Percentiles rank a stretch among this genome's conserved stretches.
phyloP scores from a whole-genome alignment of 306 rosid species.

The Prunus dulcis region DNA sequence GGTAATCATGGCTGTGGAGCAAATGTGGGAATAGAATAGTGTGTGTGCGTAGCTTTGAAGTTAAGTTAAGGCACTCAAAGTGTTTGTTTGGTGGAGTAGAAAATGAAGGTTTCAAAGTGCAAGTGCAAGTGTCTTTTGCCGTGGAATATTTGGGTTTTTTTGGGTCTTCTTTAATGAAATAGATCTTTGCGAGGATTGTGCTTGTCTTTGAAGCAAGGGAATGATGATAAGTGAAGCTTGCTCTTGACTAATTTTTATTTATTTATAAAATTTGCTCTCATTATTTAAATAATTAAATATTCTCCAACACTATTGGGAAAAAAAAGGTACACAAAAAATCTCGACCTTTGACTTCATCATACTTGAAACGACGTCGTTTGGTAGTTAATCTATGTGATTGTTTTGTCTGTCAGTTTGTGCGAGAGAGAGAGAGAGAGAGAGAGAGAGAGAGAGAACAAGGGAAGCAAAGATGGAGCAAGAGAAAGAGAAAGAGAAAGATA shows the following conservation, averaged over 20 bases:
- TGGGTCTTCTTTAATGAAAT: background rate
- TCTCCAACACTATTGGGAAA: background rate
- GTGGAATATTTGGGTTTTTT: background rate
- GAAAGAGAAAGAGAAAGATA: constrained; percentile 41
- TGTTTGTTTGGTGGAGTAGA: constrained; percentile 46
- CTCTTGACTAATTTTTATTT: background rate
- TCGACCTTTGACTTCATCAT: background rate
- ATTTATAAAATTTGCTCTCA: background rate
- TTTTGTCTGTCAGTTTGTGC: no score
- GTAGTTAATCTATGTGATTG: background rate
- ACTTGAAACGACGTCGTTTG: background rate
- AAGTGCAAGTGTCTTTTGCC: background rate
- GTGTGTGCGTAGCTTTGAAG: constrained; percentile 76
- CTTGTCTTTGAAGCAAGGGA: constrained; percentile 60
- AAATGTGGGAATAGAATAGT: constrained; percentile 1
- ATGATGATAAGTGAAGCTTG: background rate
- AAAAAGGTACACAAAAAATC: background rate
- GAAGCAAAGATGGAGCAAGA: constrained; percentile 12
- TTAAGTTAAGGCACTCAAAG: constrained; percentile 49
- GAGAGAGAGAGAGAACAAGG: background rate
- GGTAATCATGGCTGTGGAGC: constrained; percentile 32
- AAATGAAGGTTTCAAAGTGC: background rate
- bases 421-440: background rate
- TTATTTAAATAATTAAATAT: no score
- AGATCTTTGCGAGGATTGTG: constrained; percentile 18